Evolutionary conservation across 2,329 filamentous ascomycete genomes (phyloP), one percentile per base, ranked within the genome.

Genomic region (Talaromyces sp.): DNA sequence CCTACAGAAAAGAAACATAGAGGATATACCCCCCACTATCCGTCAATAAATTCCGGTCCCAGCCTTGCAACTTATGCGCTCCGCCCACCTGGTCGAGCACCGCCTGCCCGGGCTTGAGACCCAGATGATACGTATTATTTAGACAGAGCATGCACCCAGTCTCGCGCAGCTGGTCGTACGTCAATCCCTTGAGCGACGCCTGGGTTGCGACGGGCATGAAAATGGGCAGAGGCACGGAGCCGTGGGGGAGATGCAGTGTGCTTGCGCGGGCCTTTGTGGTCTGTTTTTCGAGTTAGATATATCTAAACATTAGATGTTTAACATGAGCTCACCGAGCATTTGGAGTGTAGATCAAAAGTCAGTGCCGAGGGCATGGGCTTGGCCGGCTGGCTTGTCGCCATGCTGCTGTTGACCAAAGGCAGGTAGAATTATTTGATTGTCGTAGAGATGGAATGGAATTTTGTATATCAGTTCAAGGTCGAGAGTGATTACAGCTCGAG

Each of bases 201-300:
- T 99, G 94, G 0, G 94, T 99, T 31, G 94, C 94, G 50, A 99
- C 94, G 17, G 94, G 94, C 94, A 99, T 99, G 76, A 99, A 99
- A 61, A 97, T 87, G 8, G 95, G 94, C 31, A 97, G 84, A 68
- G 89, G 85, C 27, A 99, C 92, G 1, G 88, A 83, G 61, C 94
- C 94, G 85, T 99, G 95, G 56, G 94, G 93, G 27, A 99, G 86
- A 54, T 88, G 89, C 58, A 99, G 82, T 61, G 86, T 87, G 57
- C 94, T 94, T 55, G 94, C 94, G 66, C 94, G 89, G 27, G 94
- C 94, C 81, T 93, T 91, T 11, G 93, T 97, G 54, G 92, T 95
- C 93, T 97, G 24, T 12, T 24, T 50, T 26, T 3, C 6, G 1
- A 50, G 5, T 24, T 17, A 26, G 6, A 26, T 12, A 50, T n/a